Percentiles rank a stretch among this genome's conserved stretches.
phyloP scores from a whole-genome alignment of 768 basidiomycete species.

The Auricularia sp. region DNA sequence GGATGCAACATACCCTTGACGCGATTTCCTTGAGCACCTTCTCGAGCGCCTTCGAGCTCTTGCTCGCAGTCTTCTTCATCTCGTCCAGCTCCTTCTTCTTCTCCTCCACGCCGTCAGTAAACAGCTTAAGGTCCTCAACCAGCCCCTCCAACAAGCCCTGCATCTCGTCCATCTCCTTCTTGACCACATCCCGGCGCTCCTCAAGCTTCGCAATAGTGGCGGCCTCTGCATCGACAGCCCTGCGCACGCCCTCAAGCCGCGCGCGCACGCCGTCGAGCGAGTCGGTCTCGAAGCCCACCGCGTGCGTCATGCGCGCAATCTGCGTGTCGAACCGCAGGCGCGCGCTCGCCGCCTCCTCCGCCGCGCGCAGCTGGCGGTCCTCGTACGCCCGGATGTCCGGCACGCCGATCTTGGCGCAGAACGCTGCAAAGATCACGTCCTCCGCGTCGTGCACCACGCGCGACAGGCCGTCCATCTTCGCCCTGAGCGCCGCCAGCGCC shows the following conservation, averaged over 20 bases:
- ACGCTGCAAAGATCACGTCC: slow-evolving; percentile 61
- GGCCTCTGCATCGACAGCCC: slow-evolving; percentile 29
- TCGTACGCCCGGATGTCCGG: slow-evolving; percentile 86
- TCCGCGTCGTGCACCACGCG: slow-evolving; percentile 65
- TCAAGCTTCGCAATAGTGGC: slow-evolving; percentile 38
- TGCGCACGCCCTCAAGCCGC: slow-evolving; percentile 28
- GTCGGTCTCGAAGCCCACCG: slow-evolving; percentile 65
- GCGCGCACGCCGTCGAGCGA: slow-evolving; percentile 61
- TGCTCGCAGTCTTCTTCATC: slow-evolving; percentile 57
- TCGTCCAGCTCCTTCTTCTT: slow-evolving; percentile 65
- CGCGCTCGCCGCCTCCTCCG: slow-evolving; percentile 80
- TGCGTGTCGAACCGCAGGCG: slow-evolving; percentile 80
- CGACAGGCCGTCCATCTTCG: slow-evolving; percentile 44
- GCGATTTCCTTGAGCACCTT: slow-evolving; percentile 87
- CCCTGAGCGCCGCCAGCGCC: slow-evolving; percentile 41
- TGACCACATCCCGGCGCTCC: slow-evolving; percentile 41
- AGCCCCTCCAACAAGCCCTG: too few species aligned
- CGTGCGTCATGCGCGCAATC: slow-evolving; percentile 92
- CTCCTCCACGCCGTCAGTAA: too few species aligned
- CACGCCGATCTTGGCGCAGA: slow-evolving; percentile 74
- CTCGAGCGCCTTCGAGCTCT: slow-evolving; percentile 69
- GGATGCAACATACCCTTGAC: slow-evolving; percentile 40
- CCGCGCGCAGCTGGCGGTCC: slow-evolving; percentile 78
- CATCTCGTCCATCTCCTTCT: too few species aligned
- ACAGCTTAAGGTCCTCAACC: too few species aligned